Evolutionary conservation across 1,284 basidiomycete genomes (phyloP).

Genomic region (Laetiporus sulphureus): DNA sequence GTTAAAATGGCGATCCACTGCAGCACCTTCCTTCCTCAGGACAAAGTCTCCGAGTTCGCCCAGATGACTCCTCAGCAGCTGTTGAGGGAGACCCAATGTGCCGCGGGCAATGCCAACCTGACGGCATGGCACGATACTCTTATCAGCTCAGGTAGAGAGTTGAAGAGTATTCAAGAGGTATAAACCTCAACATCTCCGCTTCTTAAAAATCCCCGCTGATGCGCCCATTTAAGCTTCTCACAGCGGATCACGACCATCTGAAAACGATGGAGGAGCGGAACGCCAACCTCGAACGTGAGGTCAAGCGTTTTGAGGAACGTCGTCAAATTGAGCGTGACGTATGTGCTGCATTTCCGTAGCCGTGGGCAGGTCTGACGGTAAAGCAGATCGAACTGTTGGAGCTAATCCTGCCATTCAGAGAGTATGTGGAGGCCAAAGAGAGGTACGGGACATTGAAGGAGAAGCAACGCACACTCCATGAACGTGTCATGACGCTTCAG

Average conservation of each 20-base stretch:
- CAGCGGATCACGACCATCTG: conserved; percentile 50
- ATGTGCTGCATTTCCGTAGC: too few relatives aligned
- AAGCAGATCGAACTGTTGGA: conserved; percentile 56
- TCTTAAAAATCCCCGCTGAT: background rate
- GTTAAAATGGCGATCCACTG: too few relatives aligned
- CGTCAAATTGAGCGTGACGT: conserved; percentile 62
- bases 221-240: conserved; percentile 34
- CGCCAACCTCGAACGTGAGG: conserved; percentile 70
- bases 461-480: conserved; percentile 41
- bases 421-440: conserved; percentile 54
- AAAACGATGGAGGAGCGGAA: conserved; percentile 71
- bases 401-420: conserved; percentile 61
- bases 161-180: conserved; percentile 45
- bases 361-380: background rate
- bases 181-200: background rate
- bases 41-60: conserved; percentile 93
- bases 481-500: conserved; percentile 46
- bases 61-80: conserved; percentile 83
- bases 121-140: conserved; percentile 80
- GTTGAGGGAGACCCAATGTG: conserved; percentile 85
- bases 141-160: conserved; percentile 59
- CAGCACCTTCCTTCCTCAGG: conserved; percentile 95
- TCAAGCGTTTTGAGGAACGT: conserved; percentile 70
- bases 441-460: conserved; percentile 46
- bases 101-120: conserved; percentile 80